Percentiles rank a stretch among this genome's conserved stretches.
Conservation (phyloP, 257 asterid species). For the Rauvolfia tetraphylla region DNA sequence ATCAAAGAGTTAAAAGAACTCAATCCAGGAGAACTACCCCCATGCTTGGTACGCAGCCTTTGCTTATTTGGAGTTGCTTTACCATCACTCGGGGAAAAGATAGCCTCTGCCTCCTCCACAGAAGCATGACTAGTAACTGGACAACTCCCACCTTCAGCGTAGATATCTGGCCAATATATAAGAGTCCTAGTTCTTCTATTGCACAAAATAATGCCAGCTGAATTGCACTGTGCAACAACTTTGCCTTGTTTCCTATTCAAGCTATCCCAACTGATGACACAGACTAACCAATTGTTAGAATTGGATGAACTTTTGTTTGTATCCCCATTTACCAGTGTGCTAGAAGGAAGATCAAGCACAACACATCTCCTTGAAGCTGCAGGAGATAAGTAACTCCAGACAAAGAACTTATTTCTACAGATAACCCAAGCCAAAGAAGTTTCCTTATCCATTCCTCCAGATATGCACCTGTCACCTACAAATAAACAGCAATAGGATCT, state of each 20-base stretch:
- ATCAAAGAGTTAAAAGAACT: conserved; percentile 62
- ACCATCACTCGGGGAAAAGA: conserved; percentile 31
- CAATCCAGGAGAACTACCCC: conserved; percentile 30
- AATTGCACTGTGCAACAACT: conserved; percentile 37
- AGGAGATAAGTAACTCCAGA: conserved; percentile 72
- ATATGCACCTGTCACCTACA: conserved; percentile 57
- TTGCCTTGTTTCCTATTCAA: conserved; percentile 37
- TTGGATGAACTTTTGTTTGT: conserved; percentile 31
- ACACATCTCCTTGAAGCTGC: conserved; percentile 59
- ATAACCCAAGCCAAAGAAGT: conserved; percentile 80
- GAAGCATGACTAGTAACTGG: conserved; percentile 49
- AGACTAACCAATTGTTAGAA: conserved; percentile 60
- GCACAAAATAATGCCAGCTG: conserved; percentile 74
- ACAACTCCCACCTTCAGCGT: conserved; percentile 33
- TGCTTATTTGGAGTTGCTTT: conserved; percentile 36
- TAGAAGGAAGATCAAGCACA: conserved; percentile 60
- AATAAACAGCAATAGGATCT: conserved; percentile 16
- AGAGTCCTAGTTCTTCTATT: conserved; percentile 49
- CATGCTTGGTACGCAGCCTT: conserved; percentile 33
- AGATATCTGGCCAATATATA: conserved; percentile 75
- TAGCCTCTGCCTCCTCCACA: conserved; percentile 39
- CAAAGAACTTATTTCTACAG: conserved; percentile 54
- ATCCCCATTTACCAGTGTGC: conserved; percentile 37
- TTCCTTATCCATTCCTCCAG: conserved; percentile 90
- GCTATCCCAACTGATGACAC: conserved; percentile 64